Base-by-base conservation (phyloP, 352 stramenopile genomes). In the Peronospora destructor region DNA sequence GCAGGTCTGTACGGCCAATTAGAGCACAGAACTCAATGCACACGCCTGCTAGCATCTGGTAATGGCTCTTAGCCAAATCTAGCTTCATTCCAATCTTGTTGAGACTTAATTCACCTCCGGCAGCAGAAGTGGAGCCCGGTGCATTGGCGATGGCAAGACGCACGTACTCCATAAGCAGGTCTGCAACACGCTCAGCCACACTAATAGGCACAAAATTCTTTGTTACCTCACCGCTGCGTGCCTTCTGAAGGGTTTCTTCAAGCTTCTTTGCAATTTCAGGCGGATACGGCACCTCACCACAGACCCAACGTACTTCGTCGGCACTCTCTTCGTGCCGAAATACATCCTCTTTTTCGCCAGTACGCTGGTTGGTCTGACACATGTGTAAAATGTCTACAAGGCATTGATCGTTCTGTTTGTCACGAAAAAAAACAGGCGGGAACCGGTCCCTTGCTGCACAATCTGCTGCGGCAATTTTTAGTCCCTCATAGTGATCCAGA, bases 11-110 rank as follows among this genome's bases (percentile, higher is more conserved):
- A 9, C 81, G 75, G 0, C 79, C 76, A 0, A 94, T 95, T 3
- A 93, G 85, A 25, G 94, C 77, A 52, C 91, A 97, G 54, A 94
- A 98, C 61, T 98, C 94, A 21, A 97, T 94, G 47, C 88, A 97
- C n/a, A 98, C 92, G 28, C 88, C 88, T 14, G 88, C 92, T 21
- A 98, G 70, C 91, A 98, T 97, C 56, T 97, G 87, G 61, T 97
- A 98, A 64, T 98, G 93, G 46, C 84, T 96, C 67, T 95, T 85
- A 1, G 89, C 80, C 44, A 97, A 66, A 66, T 97, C 86, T 17
- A 95, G 62, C 52, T 88, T 90, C 45, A 85, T 63, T 33, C 78
- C 76, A 23, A 65, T 82, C 47, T 86, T 85, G 57, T 71, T 69
- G 28, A 72, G 55, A n/a, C 63, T 67, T 40, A 72, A 32, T 17